Evolutionary conservation across 208 protist genomes (phyloP).

Genomic region (Wallacemonas collosoma): DNA sequence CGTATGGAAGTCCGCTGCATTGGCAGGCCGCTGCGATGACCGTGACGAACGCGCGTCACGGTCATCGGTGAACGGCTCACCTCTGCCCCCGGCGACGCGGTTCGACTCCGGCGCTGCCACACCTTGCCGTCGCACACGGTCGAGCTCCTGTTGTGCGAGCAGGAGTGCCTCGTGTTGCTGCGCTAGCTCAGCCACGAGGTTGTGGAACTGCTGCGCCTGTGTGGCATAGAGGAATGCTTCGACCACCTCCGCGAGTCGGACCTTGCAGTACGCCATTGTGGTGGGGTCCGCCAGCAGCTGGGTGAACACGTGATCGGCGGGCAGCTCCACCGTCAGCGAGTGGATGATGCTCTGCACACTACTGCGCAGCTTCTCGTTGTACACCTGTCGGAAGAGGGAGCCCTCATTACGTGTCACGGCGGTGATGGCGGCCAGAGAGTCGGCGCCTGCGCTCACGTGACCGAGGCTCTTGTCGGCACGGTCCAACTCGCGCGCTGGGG

Average conservation of each 20-base stretch:
- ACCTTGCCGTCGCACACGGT: background rate
- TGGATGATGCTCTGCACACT: conserved; percentile 62
- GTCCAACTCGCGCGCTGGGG: conserved; percentile 10
- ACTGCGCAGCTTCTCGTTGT: conserved; percentile 73
- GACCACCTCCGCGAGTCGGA: conserved; percentile 77
- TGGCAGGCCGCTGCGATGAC: background rate
- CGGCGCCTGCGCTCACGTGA: background rate
- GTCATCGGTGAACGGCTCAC: background rate
- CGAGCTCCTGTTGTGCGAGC: conserved; percentile 19
- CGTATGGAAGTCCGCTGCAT: background rate
- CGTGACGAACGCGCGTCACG: background rate
- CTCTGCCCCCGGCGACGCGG: background rate
- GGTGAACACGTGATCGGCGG: conserved; percentile 72
- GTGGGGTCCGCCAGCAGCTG: conserved; percentile 72
- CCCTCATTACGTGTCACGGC: conserved; percentile 21
- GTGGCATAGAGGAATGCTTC: conserved; percentile 79
- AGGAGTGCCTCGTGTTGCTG: conserved; percentile 50
- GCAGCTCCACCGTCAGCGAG: conserved; percentile 56
- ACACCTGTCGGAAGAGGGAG: conserved; percentile 44
- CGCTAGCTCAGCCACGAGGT: conserved; percentile 67
- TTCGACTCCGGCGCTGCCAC: too few relatives aligned
- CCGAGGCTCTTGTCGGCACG: conserved; percentile 3
- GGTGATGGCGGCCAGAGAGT: conserved; percentile 1
- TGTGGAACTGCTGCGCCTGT: conserved; percentile 78
- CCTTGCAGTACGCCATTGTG: conserved; percentile 71